phyloP scores from a whole-genome alignment of 352 stramenopile genomes.

The Phytophthora kernoviae region DNA sequence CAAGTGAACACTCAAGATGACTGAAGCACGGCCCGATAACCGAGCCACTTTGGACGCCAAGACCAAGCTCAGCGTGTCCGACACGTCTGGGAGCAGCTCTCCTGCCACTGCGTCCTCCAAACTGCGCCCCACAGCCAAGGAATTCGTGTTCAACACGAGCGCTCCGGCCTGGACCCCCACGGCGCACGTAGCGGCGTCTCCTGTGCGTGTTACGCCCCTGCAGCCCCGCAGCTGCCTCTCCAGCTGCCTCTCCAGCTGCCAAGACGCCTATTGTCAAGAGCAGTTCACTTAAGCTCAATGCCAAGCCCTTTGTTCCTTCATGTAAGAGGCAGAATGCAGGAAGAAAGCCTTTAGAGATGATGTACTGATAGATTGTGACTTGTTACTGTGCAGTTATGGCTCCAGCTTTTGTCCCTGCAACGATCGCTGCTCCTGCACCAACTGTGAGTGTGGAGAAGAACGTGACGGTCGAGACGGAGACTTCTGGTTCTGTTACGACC shows the following conservation, averaged over 20 bases:
- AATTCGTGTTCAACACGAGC: conserved; percentile 67
- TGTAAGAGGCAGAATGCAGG: conserved; percentile 24
- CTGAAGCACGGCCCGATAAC: conserved; percentile 25
- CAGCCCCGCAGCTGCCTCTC: conserved; percentile 5
- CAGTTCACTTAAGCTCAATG: conserved; percentile 56
- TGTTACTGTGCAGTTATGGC: conserved; percentile 38
- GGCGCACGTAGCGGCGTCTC: neutral
- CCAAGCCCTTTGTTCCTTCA: conserved; percentile 64
- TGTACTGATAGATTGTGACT: conserved; percentile 4
- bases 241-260: conserved; percentile 12
- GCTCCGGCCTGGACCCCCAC: conserved; percentile 59
- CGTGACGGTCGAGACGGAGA: conserved; percentile 18
- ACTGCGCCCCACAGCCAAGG: conserved; percentile 63
- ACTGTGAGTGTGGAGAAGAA: conserved; percentile 25
- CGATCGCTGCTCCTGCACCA: conserved; percentile 12
- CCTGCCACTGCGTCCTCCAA: conserved; percentile 31
- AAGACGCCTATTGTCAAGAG: conserved; percentile 21
- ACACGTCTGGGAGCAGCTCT: conserved; percentile 1
- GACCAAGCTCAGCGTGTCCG: conserved; percentile 11
- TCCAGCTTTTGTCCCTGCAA: conserved; percentile 33
- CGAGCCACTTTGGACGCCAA: conserved; percentile 23
- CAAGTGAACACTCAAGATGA: conserved; percentile 16
- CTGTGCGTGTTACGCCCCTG: conserved; percentile 6
- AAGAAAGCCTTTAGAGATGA: neutral
- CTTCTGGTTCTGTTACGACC: neutral